Evolutionary conservation across 139 green algal genomes (phyloP), one percentile per base, ranked within the genome.

Genomic region (Closterium sp.): DNA sequence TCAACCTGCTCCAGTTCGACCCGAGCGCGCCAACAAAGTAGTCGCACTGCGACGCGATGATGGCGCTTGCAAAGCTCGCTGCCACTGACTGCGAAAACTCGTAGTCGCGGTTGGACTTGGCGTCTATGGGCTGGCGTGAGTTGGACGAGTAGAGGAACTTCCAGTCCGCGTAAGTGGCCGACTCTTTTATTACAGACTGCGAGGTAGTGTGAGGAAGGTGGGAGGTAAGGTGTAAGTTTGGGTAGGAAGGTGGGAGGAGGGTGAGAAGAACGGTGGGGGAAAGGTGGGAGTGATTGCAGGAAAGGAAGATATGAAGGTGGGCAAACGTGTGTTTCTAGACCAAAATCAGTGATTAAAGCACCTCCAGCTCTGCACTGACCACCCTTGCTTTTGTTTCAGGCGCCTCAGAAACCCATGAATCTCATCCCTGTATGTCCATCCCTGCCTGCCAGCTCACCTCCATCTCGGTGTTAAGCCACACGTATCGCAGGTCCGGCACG

Each of bases 391-490:
- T 9, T 45, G 4, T 6, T 45, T 45, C 38, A 45, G 2, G 38
- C 4, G 38, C 38, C 38, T 45, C 32, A 38, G 32, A 4, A 38
- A 38, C 4, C 32, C 32, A 38, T 38, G 32, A 4, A 38, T 2
- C 32, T 38, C 32, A 2, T 38, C 32, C n/a, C n/a, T n/a, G n/a
- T n/a, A n/a, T n/a, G n/a, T 45, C 38, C 38, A 45, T 45, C 38
- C 4, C 38, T 45, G 38, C 4, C 38, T 45, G 38, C 38, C 38
- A 45, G 27, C 84, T 30, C 87, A 93, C 91, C 91, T 93, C 24
- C 86, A 91, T 93, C 70, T 93, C 91, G 13, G 86, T 92, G 34
- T 27, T 92, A 27, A 93, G 91, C 91, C 86, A 92, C 27, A 93
- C 45, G 31, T 88, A n/a, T 24, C 87, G 38, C 6, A 93, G 27